Conservation (phyloP, 2,329 filamentous ascomycete genomes). For the Fusarium penzigii region DNA sequence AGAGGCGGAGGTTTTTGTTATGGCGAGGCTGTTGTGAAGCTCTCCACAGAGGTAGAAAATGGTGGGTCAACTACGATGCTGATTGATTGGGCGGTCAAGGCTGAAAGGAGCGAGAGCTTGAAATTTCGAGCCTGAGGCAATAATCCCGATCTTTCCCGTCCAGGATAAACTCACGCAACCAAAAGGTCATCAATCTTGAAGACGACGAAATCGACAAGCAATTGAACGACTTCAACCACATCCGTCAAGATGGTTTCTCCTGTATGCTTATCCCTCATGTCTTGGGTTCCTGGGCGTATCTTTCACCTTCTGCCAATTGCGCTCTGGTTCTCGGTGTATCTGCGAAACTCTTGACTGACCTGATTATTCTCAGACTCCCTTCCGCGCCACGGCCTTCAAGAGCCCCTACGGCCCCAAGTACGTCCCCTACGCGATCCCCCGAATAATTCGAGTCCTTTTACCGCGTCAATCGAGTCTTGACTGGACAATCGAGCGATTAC, state of each 20-base stretch:
- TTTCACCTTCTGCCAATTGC: slow-evolving; percentile 8
- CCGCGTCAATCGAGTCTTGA: background rate
- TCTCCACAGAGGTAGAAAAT: slow-evolving; percentile 18
- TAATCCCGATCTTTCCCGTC: slow-evolving; percentile 36
- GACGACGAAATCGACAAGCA: slow-evolving; percentile 35
- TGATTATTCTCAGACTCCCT: slow-evolving; percentile 43
- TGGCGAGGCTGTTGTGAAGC: slow-evolving; percentile 11
- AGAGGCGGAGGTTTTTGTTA: background rate
- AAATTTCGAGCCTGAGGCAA: slow-evolving; percentile 34
- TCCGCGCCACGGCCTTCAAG: slow-evolving; percentile 54
- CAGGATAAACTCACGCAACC: slow-evolving; percentile 37
- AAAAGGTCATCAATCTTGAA: slow-evolving; percentile 24
- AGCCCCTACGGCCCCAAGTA: slow-evolving; percentile 69
- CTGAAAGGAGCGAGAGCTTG: slow-evolving; percentile 6
- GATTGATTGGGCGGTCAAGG: slow-evolving; percentile 12
- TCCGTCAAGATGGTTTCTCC: slow-evolving; percentile 43
- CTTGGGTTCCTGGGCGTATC: background rate
- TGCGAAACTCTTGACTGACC: slow-evolving; percentile 30
- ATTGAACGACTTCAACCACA: slow-evolving; percentile 38
- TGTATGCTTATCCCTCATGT: slow-evolving; percentile 31
- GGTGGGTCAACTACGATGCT: slow-evolving; percentile 9
- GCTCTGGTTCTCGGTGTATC: background rate
- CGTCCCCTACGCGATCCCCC: slow-evolving; percentile 22
- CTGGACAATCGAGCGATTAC: slow-evolving; percentile 2
- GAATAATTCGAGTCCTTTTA: slow-evolving; percentile 1